Percentiles rank a stretch among this genome's conserved stretches.
Conservation (phyloP, 2,329 filamentous ascomycete genomes). For the Graphilbum ipis-grandicollis region DNA sequence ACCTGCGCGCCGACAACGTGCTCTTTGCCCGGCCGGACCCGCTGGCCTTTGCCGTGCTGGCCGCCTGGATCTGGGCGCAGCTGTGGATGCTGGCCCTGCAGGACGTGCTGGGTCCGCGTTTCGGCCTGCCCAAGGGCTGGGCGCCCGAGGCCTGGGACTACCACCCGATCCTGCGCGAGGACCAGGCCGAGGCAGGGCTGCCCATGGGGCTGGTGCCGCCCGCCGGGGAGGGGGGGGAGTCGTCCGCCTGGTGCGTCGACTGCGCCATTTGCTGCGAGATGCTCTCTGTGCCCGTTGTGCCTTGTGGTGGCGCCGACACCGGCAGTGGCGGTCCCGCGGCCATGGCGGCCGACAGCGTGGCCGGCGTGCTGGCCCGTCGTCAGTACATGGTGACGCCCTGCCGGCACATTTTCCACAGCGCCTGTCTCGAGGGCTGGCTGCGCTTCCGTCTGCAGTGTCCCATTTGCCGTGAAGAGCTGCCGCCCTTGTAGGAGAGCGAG, state of each 20-base stretch:
- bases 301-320: constrained; percentile 33
- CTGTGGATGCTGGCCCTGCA: constrained; percentile 63
- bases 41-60: constrained; percentile 44
- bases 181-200: constrained; percentile 61
- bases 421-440: constrained; percentile 93
- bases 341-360: constrained; percentile 33
- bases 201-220: constrained; percentile 48
- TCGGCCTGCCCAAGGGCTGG: constrained; percentile 58
- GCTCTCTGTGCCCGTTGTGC: constrained; percentile 73
- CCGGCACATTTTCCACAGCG: constrained; percentile 84
- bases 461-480: constrained; percentile 80
- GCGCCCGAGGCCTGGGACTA: constrained; percentile 78
- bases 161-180: constrained; percentile 73
- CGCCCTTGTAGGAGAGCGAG: constrained; percentile 46
- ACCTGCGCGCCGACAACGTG: constrained; percentile 60
- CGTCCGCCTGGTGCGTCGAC: constrained; percentile 44
- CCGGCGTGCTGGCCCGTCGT: constrained; percentile 59
- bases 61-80: constrained; percentile 77
- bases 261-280: constrained; percentile 91
- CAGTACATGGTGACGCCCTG: constrained; percentile 97
- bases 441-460: constrained; percentile 83
- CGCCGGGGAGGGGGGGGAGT: background rate
- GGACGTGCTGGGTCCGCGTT: constrained; percentile 74
- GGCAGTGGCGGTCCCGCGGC: too few species aligned
- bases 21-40: constrained; percentile 58